These are phyloP conservation scores for Coniochaeta ligniaria DNA, from an alignment of 2,329 filamentous ascomycete species.

Conservation along the genomic window DNA sequence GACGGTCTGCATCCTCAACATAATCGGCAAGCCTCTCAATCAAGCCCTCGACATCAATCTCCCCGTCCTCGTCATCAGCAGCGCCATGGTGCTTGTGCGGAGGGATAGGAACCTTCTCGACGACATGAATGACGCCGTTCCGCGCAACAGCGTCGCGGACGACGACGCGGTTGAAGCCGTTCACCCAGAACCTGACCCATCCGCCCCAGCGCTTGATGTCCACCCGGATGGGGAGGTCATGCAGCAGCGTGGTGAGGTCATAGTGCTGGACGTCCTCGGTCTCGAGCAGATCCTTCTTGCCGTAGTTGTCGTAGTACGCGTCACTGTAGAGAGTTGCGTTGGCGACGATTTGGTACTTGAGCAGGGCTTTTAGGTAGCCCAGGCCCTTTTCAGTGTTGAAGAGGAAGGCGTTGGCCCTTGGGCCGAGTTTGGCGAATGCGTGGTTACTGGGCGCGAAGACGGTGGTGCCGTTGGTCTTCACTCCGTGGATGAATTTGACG, in stretches of 20 bases:
- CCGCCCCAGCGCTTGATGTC: constrained; percentile 59
- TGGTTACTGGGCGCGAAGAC: constrained; percentile 75
- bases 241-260: constrained; percentile 67
- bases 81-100: constrained; percentile 45
- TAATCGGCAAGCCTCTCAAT: neutral
- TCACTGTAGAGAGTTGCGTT: constrained; percentile 78
- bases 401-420: constrained; percentile 71
- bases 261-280: constrained; percentile 37
- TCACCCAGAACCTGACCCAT: constrained; percentile 66
- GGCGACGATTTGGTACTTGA: constrained; percentile 72
- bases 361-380: constrained; percentile 69
- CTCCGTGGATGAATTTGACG: constrained; percentile 48
- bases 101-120: constrained; percentile 68
- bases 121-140: constrained; percentile 78
- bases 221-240: constrained; percentile 58
- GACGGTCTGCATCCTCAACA: neutral
- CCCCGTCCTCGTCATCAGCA: neutral
- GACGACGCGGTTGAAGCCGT: constrained; percentile 60
- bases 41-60: neutral
- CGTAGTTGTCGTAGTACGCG: constrained; percentile 51
- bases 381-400: constrained; percentile 68
- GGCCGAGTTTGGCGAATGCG: constrained; percentile 72
- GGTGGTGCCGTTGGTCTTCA: constrained; percentile 56
- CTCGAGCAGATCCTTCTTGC: constrained; percentile 20
- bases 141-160: constrained; percentile 64